Percentiles rank a stretch among this genome's conserved stretches.
These are phyloP conservation scores for Erythrophleum ivorense DNA, from an alignment of 331 rosid species.

Conservation along the genomic window DNA sequence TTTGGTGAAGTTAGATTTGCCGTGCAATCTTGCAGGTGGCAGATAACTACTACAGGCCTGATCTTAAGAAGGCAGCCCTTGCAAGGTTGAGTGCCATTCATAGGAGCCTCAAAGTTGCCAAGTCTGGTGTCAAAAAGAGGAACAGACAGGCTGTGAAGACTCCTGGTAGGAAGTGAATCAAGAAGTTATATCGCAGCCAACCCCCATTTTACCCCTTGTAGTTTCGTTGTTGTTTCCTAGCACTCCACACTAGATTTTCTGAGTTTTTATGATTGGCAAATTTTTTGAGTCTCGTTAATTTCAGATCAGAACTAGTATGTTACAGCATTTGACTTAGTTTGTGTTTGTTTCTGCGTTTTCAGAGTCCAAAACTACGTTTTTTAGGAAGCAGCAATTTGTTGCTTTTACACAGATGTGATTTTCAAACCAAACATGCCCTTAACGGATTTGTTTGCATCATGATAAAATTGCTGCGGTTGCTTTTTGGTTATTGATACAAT, in stretches of 20 bases:
- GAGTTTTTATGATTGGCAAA: constrained; percentile 17
- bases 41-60: constrained; percentile 85
- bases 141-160: constrained; percentile 74
- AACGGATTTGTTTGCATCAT: neutral
- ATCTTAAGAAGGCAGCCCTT: constrained; percentile 82
- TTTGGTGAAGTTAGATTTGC: neutral
- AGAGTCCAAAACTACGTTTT: too few species aligned
- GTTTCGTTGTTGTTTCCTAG: constrained; percentile 24
- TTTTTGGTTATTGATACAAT: neutral
- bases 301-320: constrained; percentile 21
- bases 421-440: too few species aligned
- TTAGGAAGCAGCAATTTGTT: too few species aligned
- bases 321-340: constrained; percentile 2
- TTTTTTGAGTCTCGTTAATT: constrained; percentile 10
- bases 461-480: neutral
- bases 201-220: constrained; percentile 29
- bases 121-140: constrained; percentile 95
- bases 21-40: constrained; percentile 58
- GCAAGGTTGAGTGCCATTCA: constrained; percentile 87
- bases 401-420: too few species aligned
- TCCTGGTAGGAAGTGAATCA: constrained; percentile 59
- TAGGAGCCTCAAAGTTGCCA: constrained; percentile 86
- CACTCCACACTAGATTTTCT: neutral
- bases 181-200: constrained; percentile 14
- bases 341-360: too few species aligned